Evolutionary conservation across 495 filamentous ascomycete species (phyloP), one percentile per base, ranked within the genome.

Genomic region (Xylaria grammica): DNA sequence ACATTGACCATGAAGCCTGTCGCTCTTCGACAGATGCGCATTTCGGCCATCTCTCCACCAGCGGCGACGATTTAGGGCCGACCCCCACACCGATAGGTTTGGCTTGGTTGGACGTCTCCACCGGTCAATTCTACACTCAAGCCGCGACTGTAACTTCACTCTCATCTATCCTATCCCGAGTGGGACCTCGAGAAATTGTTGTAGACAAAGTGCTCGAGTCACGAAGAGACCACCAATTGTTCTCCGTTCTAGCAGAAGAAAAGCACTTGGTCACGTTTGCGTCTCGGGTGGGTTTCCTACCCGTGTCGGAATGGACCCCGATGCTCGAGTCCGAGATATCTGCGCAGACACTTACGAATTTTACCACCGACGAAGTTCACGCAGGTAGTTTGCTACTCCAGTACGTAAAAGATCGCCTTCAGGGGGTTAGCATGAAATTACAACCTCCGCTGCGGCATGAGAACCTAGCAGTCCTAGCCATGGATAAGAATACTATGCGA

Each of bases 21-120:
- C 54, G 58, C 7, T 20, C 40, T 48, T 60, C 67, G 55, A 34
- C 63, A 26, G 60, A 56, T 32, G 46, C 55, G 55, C 4, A 55
- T 54, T 8, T 11, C 19, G 34, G 32, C 40, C 24, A 48, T 22
- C 40, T 19, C 0, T 11, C 51, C 29, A 26, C 15, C 34, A 4
- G 24, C 3, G 13, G 11, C 38, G 44, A 46, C n/a, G 27, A 27
- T n/a, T 36, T 67, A 50, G 63, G 62, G 22, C 63, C 66, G 10
- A 38, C 32, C 40, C n/a, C 76, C 77, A 55, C 75, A 69, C 65
- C 82, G 1, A 60, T 96, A 63, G 96, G 96, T 10, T 77, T 99
- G 42, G 91, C 96, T 26, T 99, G 95, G 95, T 75, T 97, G 38
- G 95, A 99, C 76, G 78, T 98, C 9, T 97, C 94, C 30, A 99